Evolutionary conservation across 108 stramenopile genomes (phyloP).

Genomic region (Conticribra weissflogii): DNA sequence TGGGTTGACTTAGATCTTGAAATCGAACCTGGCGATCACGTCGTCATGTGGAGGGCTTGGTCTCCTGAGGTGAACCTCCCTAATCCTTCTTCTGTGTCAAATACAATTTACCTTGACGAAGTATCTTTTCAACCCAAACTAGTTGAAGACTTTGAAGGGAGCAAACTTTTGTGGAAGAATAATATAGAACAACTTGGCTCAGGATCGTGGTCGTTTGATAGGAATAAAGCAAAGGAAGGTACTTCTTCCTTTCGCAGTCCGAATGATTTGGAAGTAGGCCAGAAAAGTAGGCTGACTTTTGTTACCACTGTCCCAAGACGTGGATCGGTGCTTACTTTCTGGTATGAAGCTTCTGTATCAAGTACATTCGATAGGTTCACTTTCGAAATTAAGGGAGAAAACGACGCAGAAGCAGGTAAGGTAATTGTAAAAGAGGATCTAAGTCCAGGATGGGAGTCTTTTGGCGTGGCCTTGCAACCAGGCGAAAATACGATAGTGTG

Average conservation of each 20-base stretch:
- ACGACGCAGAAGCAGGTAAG: too few species aligned
- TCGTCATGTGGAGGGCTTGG: slow-evolving; percentile 23
- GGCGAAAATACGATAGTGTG: slow-evolving; percentile 16
- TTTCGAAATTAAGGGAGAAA: slow-evolving; percentile 23
- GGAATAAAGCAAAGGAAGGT: slow-evolving; percentile 6
- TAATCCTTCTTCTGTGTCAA: background rate
- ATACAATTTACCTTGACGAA: slow-evolving; percentile 20
- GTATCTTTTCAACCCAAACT: slow-evolving; percentile 20
- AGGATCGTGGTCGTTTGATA: slow-evolving; percentile 19
- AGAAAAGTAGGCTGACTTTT: slow-evolving; percentile 9
- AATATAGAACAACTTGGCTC: background rate
- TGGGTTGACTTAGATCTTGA: slow-evolving; percentile 7
- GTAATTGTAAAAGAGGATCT: background rate
- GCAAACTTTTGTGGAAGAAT: slow-evolving; percentile 7
- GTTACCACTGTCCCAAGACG: slow-evolving; percentile 3
- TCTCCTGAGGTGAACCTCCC: background rate
- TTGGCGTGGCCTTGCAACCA: background rate
- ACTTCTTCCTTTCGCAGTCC: slow-evolving; percentile 13
- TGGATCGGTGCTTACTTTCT: slow-evolving; percentile 23
- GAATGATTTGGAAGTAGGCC: background rate
- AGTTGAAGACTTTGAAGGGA: slow-evolving; percentile 21
- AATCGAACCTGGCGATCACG: slow-evolving; percentile 28
- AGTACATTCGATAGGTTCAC: slow-evolving; percentile 5
- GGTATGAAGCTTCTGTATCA: slow-evolving; percentile 1
- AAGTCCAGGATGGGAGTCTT: slow-evolving; percentile 6